Base-by-base conservation (phyloP, 1,284 basidiomycete species). In the Stygiomarasmius scandens region DNA sequence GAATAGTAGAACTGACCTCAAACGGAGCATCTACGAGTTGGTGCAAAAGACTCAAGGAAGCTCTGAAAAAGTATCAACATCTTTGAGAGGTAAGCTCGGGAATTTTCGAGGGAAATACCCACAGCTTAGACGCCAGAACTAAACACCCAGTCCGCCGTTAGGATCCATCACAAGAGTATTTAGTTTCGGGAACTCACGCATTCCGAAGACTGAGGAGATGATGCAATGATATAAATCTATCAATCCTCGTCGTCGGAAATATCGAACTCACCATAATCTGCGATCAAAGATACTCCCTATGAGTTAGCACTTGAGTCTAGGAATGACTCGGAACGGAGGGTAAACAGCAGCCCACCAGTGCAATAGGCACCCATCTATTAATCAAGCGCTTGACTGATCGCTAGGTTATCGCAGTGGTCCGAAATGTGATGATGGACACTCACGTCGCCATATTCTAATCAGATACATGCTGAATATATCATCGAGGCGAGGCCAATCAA, bases 111-210 rank as follows among this genome's bases (percentile, higher is more conserved):
- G 24, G 19, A 25, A 34, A 11, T n/a, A 24, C 54, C 41, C 38
- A 60, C 58, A 56, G 47, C 38, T 56, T 29, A 16, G 53, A 49
- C 9, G 58, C 51, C 19, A 60, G 56, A 6, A 32, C 58, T 60
- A 36, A 11, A 38, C 1, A n/a, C 10, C 16, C 20, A 50, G 16
- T 32, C 6, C 24, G 12, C n/a, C 6, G 46, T 20, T 10, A 36
- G 14, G 19, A 24, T 55, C 19, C 25, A n/a, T 29, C 8, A 24
- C 20, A 38, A 19, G 2, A 19, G 34, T 9, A 20, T 14, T 12
- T 10, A n/a, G 9, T 34, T 3, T 16, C 14, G 1, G 25, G 52
- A 20, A 45, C 58, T 19, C 43, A 60, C 58, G 53, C 10, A 47
- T 54, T 27, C 58, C 58, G 23, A 60, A 20, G 23, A 29, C 58